Percentiles rank a stretch among this genome's conserved stretches.
phyloP scores from a whole-genome alignment of 2,329 filamentous ascomycete species.

The Leptodontidium sp. region DNA sequence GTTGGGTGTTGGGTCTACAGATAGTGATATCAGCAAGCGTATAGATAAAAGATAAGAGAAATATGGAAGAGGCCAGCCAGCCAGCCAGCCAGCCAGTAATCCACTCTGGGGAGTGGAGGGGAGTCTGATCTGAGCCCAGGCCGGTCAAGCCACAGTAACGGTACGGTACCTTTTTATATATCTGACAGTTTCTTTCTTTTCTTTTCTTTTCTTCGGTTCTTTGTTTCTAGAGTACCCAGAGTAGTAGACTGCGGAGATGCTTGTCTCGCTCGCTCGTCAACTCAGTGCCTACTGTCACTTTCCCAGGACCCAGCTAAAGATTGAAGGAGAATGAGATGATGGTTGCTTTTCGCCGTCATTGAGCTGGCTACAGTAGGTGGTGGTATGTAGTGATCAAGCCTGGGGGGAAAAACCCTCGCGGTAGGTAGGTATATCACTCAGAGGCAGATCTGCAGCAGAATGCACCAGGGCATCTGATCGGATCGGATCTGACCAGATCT shows the following conservation, averaged over 20 bases:
- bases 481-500: constrained; percentile 12
- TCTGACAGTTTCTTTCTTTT: constrained; percentile 12
- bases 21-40: constrained; percentile 23
- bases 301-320: constrained; percentile 42
- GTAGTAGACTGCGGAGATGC: constrained; percentile 1
- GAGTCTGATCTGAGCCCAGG: constrained; percentile 8
- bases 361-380: constrained; percentile 25
- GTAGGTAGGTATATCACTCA: constrained; percentile 22
- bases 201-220: too few relatives aligned
- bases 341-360: constrained; percentile 43
- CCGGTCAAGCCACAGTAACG: constrained; percentile 8
- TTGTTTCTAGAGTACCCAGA: too few relatives aligned
- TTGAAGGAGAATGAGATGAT: constrained; percentile 45
- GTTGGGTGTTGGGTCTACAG: constrained; percentile 9
- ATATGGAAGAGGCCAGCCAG: too few relatives aligned
- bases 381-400: background rate
- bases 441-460: constrained; percentile 21
- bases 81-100: background rate
- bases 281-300: constrained; percentile 35
- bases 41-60: constrained; percentile 19
- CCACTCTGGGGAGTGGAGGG: background rate
- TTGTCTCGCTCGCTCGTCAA: background rate
- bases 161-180: constrained; percentile 22
- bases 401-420: constrained; percentile 8
- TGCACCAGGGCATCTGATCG: constrained; percentile 18